A percentile compares a stretch with the other conserved stretches of the same genome.
Evolutionary conservation across 2,329 filamentous ascomycete genomes (phyloP).

Genomic region (Cercospora brassicicola): DNA sequence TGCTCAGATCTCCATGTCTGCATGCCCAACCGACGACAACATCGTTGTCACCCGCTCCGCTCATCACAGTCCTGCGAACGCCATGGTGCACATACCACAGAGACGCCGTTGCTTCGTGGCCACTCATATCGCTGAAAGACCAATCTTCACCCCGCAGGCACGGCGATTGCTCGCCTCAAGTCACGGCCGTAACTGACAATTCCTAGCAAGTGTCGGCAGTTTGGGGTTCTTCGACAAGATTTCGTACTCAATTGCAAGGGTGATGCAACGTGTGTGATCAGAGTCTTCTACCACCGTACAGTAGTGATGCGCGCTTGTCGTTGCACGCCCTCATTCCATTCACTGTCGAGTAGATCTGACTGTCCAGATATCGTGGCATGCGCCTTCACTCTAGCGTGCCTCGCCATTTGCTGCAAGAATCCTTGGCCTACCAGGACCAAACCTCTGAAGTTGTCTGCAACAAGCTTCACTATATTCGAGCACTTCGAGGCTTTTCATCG

Average conservation of each 20-base stretch:
- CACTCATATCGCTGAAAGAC: neutral
- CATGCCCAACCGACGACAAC: neutral
- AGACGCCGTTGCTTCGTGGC: neutral
- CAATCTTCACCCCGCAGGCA: neutral
- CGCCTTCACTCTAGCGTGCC: neutral
- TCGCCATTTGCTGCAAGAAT: neutral
- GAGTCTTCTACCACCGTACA: neutral
- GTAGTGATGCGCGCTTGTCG: neutral
- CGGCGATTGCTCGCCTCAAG: neutral
- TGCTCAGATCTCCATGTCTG: neutral
- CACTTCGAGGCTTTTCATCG: neutral
- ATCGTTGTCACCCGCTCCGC: neutral
- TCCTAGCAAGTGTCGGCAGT: neutral
- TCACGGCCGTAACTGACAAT: neutral
- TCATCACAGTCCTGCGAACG: neutral
- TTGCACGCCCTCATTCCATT: neutral
- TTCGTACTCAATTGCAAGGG: neutral
- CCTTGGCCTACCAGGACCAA: neutral
- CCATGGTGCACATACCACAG: neutral
- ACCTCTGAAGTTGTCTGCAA: neutral
- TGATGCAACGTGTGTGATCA: neutral
- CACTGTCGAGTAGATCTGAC: neutral
- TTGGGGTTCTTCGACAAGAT: neutral
- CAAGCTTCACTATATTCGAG: neutral
- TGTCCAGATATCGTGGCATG: neutral